These are phyloP conservation scores for Pseudomicrostroma phylloplanum DNA, from an alignment of 1,284 basidiomycete species.

Conservation along the genomic window DNA sequence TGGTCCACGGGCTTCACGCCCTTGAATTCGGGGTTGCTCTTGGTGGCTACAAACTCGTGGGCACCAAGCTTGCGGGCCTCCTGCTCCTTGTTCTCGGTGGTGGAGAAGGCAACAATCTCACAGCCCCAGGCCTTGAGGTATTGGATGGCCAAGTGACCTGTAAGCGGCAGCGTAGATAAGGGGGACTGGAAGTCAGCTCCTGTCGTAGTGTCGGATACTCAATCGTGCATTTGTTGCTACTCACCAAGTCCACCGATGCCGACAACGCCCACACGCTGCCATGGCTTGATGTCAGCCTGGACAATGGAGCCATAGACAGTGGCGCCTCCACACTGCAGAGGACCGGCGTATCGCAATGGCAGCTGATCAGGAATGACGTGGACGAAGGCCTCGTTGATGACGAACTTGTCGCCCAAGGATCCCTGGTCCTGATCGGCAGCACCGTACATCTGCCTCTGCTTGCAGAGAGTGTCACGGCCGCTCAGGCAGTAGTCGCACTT, in stretches of 20 bases:
- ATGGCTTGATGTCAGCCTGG: conserved; percentile 19
- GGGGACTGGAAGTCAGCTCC: not conserved
- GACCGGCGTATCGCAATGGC: conserved; percentile 36
- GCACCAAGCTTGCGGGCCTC: conserved; percentile 37
- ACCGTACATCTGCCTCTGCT: conserved; percentile 34
- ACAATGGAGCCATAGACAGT: conserved; percentile 34
- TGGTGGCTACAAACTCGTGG: conserved; percentile 37
- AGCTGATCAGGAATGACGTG: conserved; percentile 40
- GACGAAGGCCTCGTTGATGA: conserved; percentile 36
- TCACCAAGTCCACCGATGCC: conserved; percentile 29
- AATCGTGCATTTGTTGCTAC: not conserved
- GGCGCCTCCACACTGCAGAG: conserved; percentile 35
- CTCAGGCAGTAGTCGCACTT: conserved; percentile 37
- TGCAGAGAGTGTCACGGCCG: conserved; percentile 40
- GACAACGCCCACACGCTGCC: conserved; percentile 29
- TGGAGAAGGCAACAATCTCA: conserved; percentile 34
- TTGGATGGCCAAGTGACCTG: conserved; percentile 30
- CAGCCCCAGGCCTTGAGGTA: conserved; percentile 35
- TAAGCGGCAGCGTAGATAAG: not conserved
- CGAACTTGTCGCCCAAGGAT: conserved; percentile 42
- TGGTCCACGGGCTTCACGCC: conserved; percentile 37
- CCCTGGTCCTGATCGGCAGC: conserved; percentile 33
- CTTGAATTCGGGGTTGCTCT: conserved; percentile 36
- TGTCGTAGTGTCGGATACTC: not conserved
- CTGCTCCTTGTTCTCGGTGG: conserved; percentile 32